phyloP scores from a whole-genome alignment of 2,329 filamentous ascomycete species.

The Uncinocarpus reesii region DNA sequence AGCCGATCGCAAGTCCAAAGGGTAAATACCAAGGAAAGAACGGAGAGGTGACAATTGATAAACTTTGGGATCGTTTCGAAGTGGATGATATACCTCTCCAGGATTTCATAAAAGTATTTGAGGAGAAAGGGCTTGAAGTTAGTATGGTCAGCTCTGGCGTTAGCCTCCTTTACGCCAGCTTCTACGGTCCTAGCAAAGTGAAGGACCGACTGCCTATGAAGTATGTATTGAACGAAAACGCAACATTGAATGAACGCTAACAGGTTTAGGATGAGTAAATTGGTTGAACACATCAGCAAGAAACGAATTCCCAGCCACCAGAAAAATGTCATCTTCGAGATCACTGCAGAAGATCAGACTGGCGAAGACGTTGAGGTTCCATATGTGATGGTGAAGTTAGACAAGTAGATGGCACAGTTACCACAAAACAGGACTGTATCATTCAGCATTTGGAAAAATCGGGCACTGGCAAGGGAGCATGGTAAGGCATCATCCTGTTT shows the following conservation, averaged over 20 bases:
- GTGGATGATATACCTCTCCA: conserved; percentile 72
- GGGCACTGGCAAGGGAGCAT: not conserved
- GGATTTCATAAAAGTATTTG: conserved; percentile 74
- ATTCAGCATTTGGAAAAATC: not conserved
- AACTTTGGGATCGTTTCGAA: conserved; percentile 97
- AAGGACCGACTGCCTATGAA: conserved; percentile 69
- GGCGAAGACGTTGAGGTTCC: conserved; percentile 95
- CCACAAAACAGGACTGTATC: not conserved
- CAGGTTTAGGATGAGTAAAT: conserved; percentile 63
- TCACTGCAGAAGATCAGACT: conserved; percentile 77
- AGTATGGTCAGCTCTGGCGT: conserved; percentile 97
- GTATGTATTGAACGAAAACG: conserved; percentile 39
- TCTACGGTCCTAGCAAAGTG: conserved; percentile 73
- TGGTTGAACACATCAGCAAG: conserved; percentile 82
- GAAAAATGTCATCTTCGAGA: conserved; percentile 92
- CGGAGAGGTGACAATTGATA: conserved; percentile 73
- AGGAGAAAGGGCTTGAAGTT: conserved; percentile 67
- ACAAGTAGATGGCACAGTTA: conserved; percentile 18
- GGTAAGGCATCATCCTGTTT: not conserved
- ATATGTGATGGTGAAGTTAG: conserved; percentile 80
- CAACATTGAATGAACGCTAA: conserved; percentile 22
- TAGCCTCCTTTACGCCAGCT: conserved; percentile 84
- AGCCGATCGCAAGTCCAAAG: conserved; percentile 90
- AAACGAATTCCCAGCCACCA: conserved; percentile 84
- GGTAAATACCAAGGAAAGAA: conserved; percentile 75